phyloP scores from a whole-genome alignment of 441 rosid species.

The Adansonia madagascariensis region DNA sequence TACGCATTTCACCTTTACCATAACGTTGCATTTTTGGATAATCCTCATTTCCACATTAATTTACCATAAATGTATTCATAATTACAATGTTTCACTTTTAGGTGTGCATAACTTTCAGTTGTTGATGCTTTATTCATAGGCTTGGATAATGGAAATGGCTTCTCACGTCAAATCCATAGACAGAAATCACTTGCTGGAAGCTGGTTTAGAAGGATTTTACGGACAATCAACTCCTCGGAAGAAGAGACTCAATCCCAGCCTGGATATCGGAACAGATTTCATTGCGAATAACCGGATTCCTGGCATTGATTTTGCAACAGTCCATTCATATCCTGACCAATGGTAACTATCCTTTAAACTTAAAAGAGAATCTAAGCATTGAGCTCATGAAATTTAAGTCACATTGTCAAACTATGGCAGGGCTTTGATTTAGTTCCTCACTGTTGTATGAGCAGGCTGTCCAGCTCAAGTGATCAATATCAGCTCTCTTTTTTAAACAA shows the following conservation, averaged over 20 bases:
- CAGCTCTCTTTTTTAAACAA: constrained; percentile 62
- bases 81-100: constrained; percentile 29
- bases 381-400: not conserved
- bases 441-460: constrained; percentile 50
- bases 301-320: constrained; percentile 66
- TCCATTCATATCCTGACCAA: constrained; percentile 75
- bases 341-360: constrained; percentile 41
- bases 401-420: not conserved
- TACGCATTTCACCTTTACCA: too few species aligned
- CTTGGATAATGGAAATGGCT: constrained; percentile 77
- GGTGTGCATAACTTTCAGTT: constrained; percentile 18
- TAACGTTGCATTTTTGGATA: too few species aligned
- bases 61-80: not conserved
- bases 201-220: constrained; percentile 74
- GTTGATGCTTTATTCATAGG: constrained; percentile 39
- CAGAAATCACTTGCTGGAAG: constrained; percentile 67
- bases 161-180: constrained; percentile 64
- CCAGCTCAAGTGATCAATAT: constrained; percentile 46
- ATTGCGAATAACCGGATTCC: constrained; percentile 61
- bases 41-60: not conserved
- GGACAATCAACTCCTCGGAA: constrained; percentile 64
- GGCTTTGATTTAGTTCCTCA: constrained; percentile 18
- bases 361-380: not conserved
- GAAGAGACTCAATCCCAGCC: constrained; percentile 55
- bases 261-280: constrained; percentile 55